These are phyloP conservation scores for Mycena albidolilacea DNA, from an alignment of 768 basidiomycete species.

Conservation along the genomic window DNA sequence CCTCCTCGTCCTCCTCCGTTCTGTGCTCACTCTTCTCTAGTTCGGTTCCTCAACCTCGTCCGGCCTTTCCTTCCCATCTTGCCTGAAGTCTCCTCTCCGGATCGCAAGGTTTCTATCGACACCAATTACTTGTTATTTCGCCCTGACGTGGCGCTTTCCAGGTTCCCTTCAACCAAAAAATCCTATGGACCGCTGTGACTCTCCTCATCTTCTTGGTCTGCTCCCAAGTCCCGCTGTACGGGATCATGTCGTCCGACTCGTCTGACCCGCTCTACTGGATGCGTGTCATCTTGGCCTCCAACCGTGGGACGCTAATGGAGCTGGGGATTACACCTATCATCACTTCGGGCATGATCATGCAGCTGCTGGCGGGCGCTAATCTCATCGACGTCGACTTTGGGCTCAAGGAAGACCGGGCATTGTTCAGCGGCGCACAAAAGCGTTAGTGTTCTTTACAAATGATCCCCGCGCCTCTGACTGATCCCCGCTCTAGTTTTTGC, in stretches of 20 bases:
- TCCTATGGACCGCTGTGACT: constrained; percentile 98
- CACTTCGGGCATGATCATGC: constrained; percentile 99
- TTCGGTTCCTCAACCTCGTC: constrained; percentile 98
- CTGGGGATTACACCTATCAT: constrained; percentile 98
- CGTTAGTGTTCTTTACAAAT: constrained; percentile 62
- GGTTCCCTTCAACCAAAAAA: constrained; percentile 99
- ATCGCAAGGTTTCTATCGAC: constrained; percentile 83
- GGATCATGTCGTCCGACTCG: constrained; percentile 99
- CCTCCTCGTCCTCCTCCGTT: constrained; percentile 10
- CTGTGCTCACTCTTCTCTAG: constrained; percentile 55
- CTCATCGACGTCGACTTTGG: constrained; percentile 98
- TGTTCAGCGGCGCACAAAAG: constrained; percentile 98
- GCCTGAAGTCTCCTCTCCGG: constrained; percentile 97
- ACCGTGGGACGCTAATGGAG: constrained; percentile 99
- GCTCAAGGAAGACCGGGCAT: constrained; percentile 95
- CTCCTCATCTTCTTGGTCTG: constrained; percentile 99
- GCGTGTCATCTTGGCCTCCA: constrained; percentile 99
- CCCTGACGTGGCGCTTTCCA: constrained; percentile 49
- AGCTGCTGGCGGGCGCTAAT: constrained; percentile 97
- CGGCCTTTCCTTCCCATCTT: constrained; percentile 97
- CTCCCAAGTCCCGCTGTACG: constrained; percentile 98
- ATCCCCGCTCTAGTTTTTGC: constrained; percentile 83
- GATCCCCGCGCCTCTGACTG: neutral
- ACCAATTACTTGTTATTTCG: constrained; percentile 19
- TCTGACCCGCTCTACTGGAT: constrained; percentile 99